Percentiles rank a stretch among this genome's conserved stretches.
Evolutionary conservation across 2,329 filamentous ascomycete genomes (phyloP).

Genomic region (Grosmannia penicillata): DNA sequence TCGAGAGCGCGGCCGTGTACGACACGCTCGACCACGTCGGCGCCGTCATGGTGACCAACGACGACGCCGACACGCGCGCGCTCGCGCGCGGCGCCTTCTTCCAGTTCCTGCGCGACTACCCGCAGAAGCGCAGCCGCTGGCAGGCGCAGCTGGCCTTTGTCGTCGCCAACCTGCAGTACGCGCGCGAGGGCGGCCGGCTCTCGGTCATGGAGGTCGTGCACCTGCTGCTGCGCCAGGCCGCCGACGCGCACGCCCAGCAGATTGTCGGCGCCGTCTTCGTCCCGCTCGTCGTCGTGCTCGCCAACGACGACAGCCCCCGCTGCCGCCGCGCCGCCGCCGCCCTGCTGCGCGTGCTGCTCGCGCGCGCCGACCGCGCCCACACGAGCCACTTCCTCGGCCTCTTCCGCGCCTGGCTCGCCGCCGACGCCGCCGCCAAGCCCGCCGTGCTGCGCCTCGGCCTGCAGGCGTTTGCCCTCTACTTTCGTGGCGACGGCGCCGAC

Average conservation of each 20-base stretch:
- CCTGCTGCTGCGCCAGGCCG: constrained; percentile 59
- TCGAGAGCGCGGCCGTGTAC: constrained; percentile 79
- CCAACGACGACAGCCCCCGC: constrained; percentile 76
- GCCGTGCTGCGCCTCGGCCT: constrained; percentile 59
- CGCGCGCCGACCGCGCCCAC: constrained; percentile 58
- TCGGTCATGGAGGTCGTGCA: constrained; percentile 90
- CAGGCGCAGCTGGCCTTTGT: constrained; percentile 80
- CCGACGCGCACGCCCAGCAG: constrained; percentile 65
- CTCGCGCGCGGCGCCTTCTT: constrained; percentile 80
- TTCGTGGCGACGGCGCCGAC: constrained; percentile 36
- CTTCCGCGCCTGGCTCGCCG: constrained; percentile 61
- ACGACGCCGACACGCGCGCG: constrained; percentile 76
- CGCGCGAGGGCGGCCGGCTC: constrained; percentile 73
- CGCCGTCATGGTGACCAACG: constrained; percentile 89
- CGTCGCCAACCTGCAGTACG: constrained; percentile 80
- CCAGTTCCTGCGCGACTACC: constrained; percentile 88
- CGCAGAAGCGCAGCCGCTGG: constrained; percentile 80
- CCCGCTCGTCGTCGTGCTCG: constrained; percentile 68
- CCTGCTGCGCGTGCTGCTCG: constrained; percentile 68
- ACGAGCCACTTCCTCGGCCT: constrained; percentile 55
- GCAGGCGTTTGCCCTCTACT: constrained; percentile 70
- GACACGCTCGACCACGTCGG: constrained; percentile 82
- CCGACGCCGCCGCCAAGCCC: constrained; percentile 47
- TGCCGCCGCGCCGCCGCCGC: constrained; percentile 72
- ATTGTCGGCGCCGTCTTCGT: constrained; percentile 71